A percentile compares a stretch with the other conserved stretches of the same genome.
These are phyloP conservation scores for Nidularia pulvinata DNA, from an alignment of 768 basidiomycete genomes.

Conservation along the genomic window DNA sequence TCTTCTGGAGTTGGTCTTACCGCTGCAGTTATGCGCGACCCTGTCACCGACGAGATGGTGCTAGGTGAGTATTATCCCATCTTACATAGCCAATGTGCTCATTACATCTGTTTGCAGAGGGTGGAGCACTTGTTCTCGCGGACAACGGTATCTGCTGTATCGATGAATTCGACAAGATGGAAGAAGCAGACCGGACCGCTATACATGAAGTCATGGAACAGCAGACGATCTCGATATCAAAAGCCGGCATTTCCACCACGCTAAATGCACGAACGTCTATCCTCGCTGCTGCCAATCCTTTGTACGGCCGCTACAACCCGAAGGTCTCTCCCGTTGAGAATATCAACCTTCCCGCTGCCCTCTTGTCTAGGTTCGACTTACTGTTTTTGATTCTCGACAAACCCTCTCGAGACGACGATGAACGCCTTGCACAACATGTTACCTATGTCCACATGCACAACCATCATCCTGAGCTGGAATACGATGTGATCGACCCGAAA, in stretches of 20 bases:
- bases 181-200: slow-evolving; percentile 94
- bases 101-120: slow-evolving; percentile 60
- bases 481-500: slow-evolving; percentile 82
- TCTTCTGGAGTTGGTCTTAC: slow-evolving; percentile 99
- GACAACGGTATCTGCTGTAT: slow-evolving; percentile 99
- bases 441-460: slow-evolving; percentile 99
- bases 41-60: slow-evolving; percentile 99
- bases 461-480: slow-evolving; percentile 80
- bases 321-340: slow-evolving; percentile 98
- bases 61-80: slow-evolving; percentile 60
- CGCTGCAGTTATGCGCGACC: slow-evolving; percentile 98
- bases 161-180: slow-evolving; percentile 99
- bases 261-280: slow-evolving; percentile 97
- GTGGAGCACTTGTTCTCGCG: slow-evolving; percentile 97
- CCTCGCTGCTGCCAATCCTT: slow-evolving; percentile 96
- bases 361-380: slow-evolving; percentile 95
- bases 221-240: slow-evolving; percentile 99
- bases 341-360: slow-evolving; percentile 97
- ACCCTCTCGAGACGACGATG: slow-evolving; percentile 92
- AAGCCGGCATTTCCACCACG: slow-evolving; percentile 98
- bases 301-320: slow-evolving; percentile 98
- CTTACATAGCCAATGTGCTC: neutral
- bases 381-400: slow-evolving; percentile 98
- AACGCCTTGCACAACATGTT: slow-evolving; percentile 94
- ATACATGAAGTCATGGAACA: slow-evolving; percentile 99